phyloP scores from a whole-genome alignment of 176 grass and related monocot species.

The Poa pratensis region DNA sequence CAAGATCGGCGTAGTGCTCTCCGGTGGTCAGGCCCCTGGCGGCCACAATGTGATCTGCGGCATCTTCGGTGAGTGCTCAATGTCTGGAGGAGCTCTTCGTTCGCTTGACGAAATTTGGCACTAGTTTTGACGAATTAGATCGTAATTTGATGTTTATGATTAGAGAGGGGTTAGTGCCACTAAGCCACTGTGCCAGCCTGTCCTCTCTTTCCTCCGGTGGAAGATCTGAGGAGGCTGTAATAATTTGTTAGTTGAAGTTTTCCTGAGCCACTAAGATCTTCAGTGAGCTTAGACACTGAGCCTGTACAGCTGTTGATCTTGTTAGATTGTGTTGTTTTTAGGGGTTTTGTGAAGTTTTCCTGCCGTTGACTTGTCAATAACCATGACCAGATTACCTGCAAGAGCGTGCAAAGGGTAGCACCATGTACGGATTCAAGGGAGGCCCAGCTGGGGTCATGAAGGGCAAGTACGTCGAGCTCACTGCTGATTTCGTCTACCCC shows the following conservation, averaged over 20 bases:
- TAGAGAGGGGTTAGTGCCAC: background rate
- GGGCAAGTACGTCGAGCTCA: slow-evolving; percentile 88
- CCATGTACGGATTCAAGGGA: slow-evolving; percentile 87
- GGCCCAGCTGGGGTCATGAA: slow-evolving; percentile 96
- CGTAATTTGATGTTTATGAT: background rate
- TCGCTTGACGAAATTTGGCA: background rate
- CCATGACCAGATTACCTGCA: slow-evolving; percentile 73
- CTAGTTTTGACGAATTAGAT: background rate
- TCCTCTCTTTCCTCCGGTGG: background rate
- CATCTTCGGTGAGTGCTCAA: slow-evolving; percentile 70
- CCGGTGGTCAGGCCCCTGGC: slow-evolving; percentile 88
- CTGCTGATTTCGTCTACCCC: slow-evolving; percentile 81
- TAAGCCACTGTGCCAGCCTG: background rate
- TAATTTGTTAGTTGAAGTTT: too few species aligned
- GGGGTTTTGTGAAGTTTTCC: background rate
- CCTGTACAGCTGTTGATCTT: slow-evolving; percentile 33
- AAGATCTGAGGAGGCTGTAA: slow-evolving; percentile 27
- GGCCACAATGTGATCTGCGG: slow-evolving; percentile 99
- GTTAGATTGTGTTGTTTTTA: background rate
- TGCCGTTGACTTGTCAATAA: slow-evolving; percentile 11
- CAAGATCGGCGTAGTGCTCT: slow-evolving; percentile 90
- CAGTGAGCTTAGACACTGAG: background rate
- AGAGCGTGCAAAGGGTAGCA: slow-evolving; percentile 74
- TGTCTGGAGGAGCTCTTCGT: background rate
- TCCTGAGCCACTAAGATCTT: too few species aligned